A percentile compares a stretch with the other conserved stretches of the same genome.
These are phyloP conservation scores for Pseudopyrenochaeta lycopersici DNA, from an alignment of 2,329 filamentous ascomycete genomes.

Conservation along the genomic window DNA sequence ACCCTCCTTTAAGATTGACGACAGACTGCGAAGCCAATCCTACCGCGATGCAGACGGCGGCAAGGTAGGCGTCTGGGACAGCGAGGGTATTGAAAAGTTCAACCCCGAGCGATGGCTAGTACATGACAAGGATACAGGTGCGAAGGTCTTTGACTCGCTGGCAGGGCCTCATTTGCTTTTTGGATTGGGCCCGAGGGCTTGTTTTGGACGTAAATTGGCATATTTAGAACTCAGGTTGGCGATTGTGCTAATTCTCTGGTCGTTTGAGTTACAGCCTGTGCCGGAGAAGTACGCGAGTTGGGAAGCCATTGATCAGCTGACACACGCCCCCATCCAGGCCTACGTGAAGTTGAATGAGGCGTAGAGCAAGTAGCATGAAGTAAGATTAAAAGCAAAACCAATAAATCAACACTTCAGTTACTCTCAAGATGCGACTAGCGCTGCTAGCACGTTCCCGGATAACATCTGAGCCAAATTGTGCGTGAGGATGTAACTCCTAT, in stretches of 20 bases:
- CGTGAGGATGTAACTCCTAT: background rate
- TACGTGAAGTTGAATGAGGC: conserved; percentile 24
- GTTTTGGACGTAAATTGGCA: conserved; percentile 37
- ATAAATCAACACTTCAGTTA: background rate
- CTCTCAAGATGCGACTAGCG: no score
- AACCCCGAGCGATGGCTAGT: conserved; percentile 54
- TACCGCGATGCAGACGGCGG: conserved; percentile 36
- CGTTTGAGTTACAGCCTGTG: conserved; percentile 32
- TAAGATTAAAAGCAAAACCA: background rate
- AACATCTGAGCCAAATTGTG: no score
- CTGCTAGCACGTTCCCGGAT: no score
- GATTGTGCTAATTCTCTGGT: conserved; percentile 39
- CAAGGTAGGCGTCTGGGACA: conserved; percentile 34
- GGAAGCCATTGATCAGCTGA: conserved; percentile 33
- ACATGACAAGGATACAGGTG: conserved; percentile 18
- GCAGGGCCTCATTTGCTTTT: conserved; percentile 37
- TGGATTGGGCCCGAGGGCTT: conserved; percentile 33
- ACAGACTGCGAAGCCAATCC: conserved; percentile 38
- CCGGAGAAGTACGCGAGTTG: conserved; percentile 31
- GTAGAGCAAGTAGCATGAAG: background rate
- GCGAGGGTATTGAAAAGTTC: conserved; percentile 42
- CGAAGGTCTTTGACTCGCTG: conserved; percentile 19
- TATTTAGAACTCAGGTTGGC: conserved; percentile 38
- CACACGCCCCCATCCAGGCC: conserved; percentile 35
- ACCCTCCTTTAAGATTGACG: conserved; percentile 29